Base-by-base conservation (phyloP, 2,329 filamentous ascomycete genomes). In the Paecilomyces variotii region DNA sequence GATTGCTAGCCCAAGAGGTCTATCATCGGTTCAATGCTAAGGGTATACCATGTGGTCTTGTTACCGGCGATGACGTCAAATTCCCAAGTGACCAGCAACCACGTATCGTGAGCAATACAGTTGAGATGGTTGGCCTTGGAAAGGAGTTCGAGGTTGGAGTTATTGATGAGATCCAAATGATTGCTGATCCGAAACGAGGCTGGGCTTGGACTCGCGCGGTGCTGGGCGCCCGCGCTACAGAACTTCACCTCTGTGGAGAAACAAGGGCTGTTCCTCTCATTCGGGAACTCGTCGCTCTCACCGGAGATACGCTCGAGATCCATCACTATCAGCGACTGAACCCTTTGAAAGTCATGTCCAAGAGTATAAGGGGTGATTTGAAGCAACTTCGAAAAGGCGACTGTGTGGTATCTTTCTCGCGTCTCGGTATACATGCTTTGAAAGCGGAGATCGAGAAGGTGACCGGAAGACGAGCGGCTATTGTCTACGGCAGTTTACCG, bases 151-250 rank as follows among this genome's bases (percentile, higher is more conserved):
- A 97, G 50, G 92, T 99, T 35, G 93, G 91, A 1, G 93, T 99
- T 64, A 93, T 99, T 62, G 94, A 99, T 70, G 94, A 99, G 77
- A 97, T 99, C 59, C 94, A 99, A 74, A 97, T 99, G 94, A 90
- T 99, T 64, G 87, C 85, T 14, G 87, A 91, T 67, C 62, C 72
- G 0, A 84, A 90, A 0, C 87, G 94, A 65, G 94, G 95, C 1
- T 96, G 89, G 87, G 92, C 91, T 2, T 99, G 94, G 94, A 96
- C 92, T 1, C 85, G 91, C 66, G 94, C 94, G 1, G 80, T 97
- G 12, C 79, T 99, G 4, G 94, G 94, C 35, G 82, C 96, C 0
- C 87, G 89, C 73, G 94, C 91, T 3, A 87, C 87, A 65, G 94
- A 99, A 70, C 80, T 99, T 4, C 94, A 99, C 74, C 81, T 99